A percentile compares a stretch with the other conserved stretches of the same genome.
Evolutionary conservation across 2,329 filamentous ascomycete genomes (phyloP).

Genomic region (Fusarium sp.): DNA sequence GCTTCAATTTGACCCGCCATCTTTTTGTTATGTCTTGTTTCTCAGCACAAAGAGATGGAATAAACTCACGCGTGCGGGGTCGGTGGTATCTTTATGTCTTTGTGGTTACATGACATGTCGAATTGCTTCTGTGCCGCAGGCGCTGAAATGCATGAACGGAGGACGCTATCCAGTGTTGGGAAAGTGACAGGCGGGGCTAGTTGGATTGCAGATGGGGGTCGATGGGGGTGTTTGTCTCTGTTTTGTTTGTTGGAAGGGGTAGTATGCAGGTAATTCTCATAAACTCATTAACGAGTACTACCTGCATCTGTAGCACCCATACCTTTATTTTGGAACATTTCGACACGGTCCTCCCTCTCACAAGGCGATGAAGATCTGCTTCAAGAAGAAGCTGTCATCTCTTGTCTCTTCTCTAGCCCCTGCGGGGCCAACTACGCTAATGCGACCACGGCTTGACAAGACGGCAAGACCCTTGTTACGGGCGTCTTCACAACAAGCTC

Average conservation of each 20-base stretch:
- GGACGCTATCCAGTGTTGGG: neutral
- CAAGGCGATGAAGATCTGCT: neutral
- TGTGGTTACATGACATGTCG: neutral
- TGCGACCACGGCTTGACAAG: neutral
- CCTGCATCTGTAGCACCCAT: accelerated
- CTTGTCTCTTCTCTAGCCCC: neutral
- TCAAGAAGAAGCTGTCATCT: neutral
- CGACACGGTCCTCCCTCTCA: accelerated
- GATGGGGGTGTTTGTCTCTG: neutral
- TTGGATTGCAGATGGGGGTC: neutral
- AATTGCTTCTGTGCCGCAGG: neutral
- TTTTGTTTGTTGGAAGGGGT: neutral
- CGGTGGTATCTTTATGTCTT: neutral
- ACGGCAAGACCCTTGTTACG: neutral
- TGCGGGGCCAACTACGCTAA: slow-evolving; percentile 24
- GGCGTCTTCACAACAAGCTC: neutral
- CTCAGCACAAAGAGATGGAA: too few species aligned
- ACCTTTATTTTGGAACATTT: accelerated
- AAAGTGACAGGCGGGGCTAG: neutral
- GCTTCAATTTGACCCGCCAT: slow-evolving; percentile 23
- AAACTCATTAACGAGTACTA: too few species aligned
- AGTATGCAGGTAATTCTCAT: neutral
- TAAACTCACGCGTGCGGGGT: neutral
- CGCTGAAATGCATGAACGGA: neutral
- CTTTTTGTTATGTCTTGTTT: neutral